Percentiles rank a stretch among this genome's conserved stretches.
phyloP scores from a whole-genome alignment of 805 yeast genomes.

The Sugiyamaella valdiviana region DNA sequence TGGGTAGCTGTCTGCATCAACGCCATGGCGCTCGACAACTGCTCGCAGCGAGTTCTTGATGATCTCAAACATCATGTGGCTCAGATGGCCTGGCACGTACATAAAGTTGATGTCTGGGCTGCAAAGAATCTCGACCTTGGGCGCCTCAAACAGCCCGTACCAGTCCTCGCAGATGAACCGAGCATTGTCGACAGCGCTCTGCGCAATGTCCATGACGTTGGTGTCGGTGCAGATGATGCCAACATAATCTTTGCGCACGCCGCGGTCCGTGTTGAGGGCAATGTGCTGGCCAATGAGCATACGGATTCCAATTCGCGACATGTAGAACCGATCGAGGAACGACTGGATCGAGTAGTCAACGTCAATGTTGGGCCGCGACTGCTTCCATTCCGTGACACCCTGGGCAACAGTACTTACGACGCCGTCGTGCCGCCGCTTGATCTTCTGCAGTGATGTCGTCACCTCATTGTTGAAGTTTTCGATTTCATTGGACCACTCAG shows the following conservation, averaged over 20 bases:
- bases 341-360: slow-evolving; percentile 71
- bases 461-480: slow-evolving; percentile 63
- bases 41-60: slow-evolving; percentile 83
- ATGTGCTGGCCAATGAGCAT: slow-evolving; percentile 94
- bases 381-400: slow-evolving; percentile 89
- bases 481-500: slow-evolving; percentile 68
- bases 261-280: slow-evolving; percentile 67
- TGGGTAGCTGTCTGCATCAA: slow-evolving; percentile 65
- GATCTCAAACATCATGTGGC: slow-evolving; percentile 86
- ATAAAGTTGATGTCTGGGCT: slow-evolving; percentile 71
- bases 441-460: slow-evolving; percentile 57
- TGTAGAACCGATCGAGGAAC: slow-evolving; percentile 78
- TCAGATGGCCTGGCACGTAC: slow-evolving; percentile 90
- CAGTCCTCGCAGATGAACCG: slow-evolving; percentile 86
- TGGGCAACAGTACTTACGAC: slow-evolving; percentile 89
- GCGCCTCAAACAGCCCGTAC: slow-evolving; percentile 81
- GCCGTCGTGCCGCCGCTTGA: slow-evolving; percentile 83
- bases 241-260: slow-evolving; percentile 58
- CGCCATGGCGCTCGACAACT: slow-evolving; percentile 74
- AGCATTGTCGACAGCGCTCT: slow-evolving; percentile 86
- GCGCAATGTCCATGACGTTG: slow-evolving; percentile 74
- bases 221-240: slow-evolving; percentile 86
- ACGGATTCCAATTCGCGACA: slow-evolving; percentile 86
- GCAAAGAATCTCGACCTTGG: slow-evolving; percentile 71
- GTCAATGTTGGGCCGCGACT: slow-evolving; percentile 37